Evolutionary conservation across 164 flowering plant genomes (phyloP), one percentile per base, ranked within the genome.

Genomic region (Liriodendron chinense): DNA sequence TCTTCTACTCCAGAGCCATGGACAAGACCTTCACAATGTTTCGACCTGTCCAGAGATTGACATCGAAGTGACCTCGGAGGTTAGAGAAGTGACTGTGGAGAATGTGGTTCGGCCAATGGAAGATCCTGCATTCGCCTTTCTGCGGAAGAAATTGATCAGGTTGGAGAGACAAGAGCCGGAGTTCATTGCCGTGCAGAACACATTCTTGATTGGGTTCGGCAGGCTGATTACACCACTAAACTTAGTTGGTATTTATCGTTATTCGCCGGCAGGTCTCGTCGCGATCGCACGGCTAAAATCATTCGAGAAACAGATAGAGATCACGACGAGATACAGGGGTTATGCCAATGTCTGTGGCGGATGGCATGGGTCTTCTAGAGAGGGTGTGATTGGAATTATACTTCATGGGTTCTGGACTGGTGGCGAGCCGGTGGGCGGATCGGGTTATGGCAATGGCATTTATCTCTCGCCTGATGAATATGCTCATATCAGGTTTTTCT

Each of bases 261-360:
- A 80, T 66, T 23, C 50, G 7, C 65, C 79, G 25, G 69, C 62
- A 3, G 72, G 79, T 61, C 21, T 24, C 20, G 25, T 69, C 34
- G 70, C 78, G 49, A 57, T 66, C 69, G 69, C 72, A 1, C 78
- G 73, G 9, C 0, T 69, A 65, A 79, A 81, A 50, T 69, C 74
- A 4, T 81, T 78, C 10, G 62, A 73, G 72, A 76, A 78, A 66
- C 84, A 81, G 53, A 75, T 72, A 7, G 72, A 78, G 53, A 73
- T 81, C 50, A 75, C 71, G 3, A 23, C 73, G 62, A 78, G 22
- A 16, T 70, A 48, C 64, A 81, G 81, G 49, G 83, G 83, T 14
- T 65, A 75, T 65, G 71, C 84, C 66, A 81, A 81, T 78, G 69
- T 81, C 13, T 73, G 59, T 22, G 72, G 53, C 25, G 84, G 76